These are phyloP conservation scores for Fusarium nisikadoi DNA, from an alignment of 2,329 filamentous ascomycete genomes.

Conservation along the genomic window DNA sequence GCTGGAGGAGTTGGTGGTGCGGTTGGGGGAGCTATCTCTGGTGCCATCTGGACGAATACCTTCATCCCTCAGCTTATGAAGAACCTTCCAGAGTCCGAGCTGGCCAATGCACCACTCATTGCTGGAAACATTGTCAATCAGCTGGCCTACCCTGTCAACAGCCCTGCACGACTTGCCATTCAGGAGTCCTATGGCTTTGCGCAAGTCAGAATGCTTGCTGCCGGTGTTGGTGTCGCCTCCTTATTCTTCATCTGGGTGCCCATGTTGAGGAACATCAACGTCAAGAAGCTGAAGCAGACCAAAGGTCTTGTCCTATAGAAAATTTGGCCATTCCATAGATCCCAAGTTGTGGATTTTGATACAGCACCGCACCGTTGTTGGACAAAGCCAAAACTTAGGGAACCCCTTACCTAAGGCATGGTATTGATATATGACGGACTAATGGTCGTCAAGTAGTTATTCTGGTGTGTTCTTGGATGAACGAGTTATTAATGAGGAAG, in stretches of 20 bases:
- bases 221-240: conserved; percentile 47
- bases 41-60: conserved; percentile 56
- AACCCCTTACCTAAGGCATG: neutral
- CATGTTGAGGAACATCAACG: conserved; percentile 48
- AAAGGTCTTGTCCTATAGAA: conserved; percentile 46
- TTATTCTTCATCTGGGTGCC: conserved; percentile 44
- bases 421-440: neutral
- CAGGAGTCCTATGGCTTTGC: conserved; percentile 59
- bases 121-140: conserved; percentile 51
- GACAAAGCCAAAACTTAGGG: neutral
- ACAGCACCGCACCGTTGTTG: neutral
- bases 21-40: conserved; percentile 57
- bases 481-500: neutral
- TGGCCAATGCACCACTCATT: conserved; percentile 54
- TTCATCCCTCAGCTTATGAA: conserved; percentile 50
- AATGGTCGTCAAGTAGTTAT: neutral
- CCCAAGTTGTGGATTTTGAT: neutral
- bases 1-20: conserved; percentile 57
- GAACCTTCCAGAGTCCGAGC: conserved; percentile 51
- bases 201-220: conserved; percentile 55
- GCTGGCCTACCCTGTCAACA: conserved; percentile 54
- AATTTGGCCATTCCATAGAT: neutral
- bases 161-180: conserved; percentile 54
- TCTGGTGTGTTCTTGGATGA: neutral
- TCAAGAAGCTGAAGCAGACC: conserved; percentile 46